Evolutionary conservation across 495 filamentous ascomycete species (phyloP).

Genomic region (Xylaria telfairii): DNA sequence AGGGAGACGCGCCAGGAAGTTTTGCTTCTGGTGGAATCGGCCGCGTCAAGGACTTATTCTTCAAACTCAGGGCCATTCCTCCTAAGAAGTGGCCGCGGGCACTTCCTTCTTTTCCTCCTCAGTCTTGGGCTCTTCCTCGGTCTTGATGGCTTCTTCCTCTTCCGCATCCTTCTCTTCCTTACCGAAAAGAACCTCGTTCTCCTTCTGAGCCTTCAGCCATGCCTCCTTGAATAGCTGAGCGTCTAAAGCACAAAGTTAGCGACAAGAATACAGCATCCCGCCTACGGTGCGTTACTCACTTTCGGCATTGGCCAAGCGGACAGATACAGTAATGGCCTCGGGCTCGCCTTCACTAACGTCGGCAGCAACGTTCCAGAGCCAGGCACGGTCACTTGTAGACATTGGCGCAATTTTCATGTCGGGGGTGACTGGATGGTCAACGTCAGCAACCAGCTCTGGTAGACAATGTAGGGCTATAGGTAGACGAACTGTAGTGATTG

Average conservation of each 20-base stretch:
- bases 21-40: background rate
- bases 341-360: slow-evolving; percentile 99
- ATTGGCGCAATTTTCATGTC: slow-evolving; percentile 99
- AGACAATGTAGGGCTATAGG: background rate
- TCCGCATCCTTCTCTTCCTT: slow-evolving; percentile 27
- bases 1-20: slow-evolving; percentile 2
- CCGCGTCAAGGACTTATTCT: background rate
- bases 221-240: slow-evolving; percentile 98
- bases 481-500: slow-evolving; percentile 93
- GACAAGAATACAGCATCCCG: background rate
- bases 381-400: slow-evolving; percentile 95
- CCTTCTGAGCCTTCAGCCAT: slow-evolving; percentile 97
- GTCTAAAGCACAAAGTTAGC: slow-evolving; percentile 58
- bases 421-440: slow-evolving; percentile 73
- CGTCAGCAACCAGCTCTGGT: slow-evolving; percentile 12
- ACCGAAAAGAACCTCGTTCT: slow-evolving; percentile 85
- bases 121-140: slow-evolving; percentile 33
- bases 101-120: slow-evolving; percentile 40
- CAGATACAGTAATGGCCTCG: slow-evolving; percentile 93
- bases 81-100: slow-evolving; percentile 33
- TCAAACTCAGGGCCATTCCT: background rate
- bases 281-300: slow-evolving; percentile 64
- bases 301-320: slow-evolving; percentile 97
- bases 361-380: slow-evolving; percentile 98
- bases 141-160: slow-evolving; percentile 31